Evolutionary conservation across 805 yeast genomes (phyloP), one percentile per base, ranked within the genome.

Genomic region (Candida pseudofarinosa): DNA sequence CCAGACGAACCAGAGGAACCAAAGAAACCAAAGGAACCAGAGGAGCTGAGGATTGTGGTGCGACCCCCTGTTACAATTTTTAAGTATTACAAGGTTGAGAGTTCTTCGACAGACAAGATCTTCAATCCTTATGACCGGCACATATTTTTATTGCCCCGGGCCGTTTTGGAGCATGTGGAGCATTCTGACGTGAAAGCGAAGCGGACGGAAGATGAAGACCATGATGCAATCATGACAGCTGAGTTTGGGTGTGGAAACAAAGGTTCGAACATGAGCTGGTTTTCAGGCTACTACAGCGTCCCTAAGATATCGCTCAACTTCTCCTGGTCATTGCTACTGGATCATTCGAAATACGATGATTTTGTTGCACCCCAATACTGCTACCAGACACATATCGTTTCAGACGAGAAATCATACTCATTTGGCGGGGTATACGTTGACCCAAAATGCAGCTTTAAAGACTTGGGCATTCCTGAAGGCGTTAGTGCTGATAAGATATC

Each of bases 341-440:
- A 10, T 7, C 28, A 7, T 6, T 10, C 10, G 6, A 6, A 7
- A 10, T 10, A 6, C 10, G 28, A 23, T 10, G 10, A 23, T 28
- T 35, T 20, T 14, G 61, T 52, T 32, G 42, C 52, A 10, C 67
- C 67, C 5, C 49, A 53, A 38, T 33, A 61, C 8, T 56, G 61
- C 35, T 66, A 61, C 45, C 71, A 65, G 39, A 61, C 62, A 40
- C 63, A 60, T 39, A 60, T 56, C 40, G 62, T 63, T 41, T 45
- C 55, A 5, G 61, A 59, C 17, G 71, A 62, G 19, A 41, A 50
- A 19, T 57, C 59, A 2, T 67, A 59, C 46, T 50, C 58, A n/a
- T 69, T 70, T 47, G 74, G 74, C 2, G 76, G 76, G 0, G 36
- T 70, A 8, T 48, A 37, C 34, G 44, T 50, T 3, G 46, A 53